Evolutionary conservation across 2,329 filamentous ascomycete species (phyloP), one percentile per base, ranked within the genome.

Genomic region (Aschersonia sp.): DNA sequence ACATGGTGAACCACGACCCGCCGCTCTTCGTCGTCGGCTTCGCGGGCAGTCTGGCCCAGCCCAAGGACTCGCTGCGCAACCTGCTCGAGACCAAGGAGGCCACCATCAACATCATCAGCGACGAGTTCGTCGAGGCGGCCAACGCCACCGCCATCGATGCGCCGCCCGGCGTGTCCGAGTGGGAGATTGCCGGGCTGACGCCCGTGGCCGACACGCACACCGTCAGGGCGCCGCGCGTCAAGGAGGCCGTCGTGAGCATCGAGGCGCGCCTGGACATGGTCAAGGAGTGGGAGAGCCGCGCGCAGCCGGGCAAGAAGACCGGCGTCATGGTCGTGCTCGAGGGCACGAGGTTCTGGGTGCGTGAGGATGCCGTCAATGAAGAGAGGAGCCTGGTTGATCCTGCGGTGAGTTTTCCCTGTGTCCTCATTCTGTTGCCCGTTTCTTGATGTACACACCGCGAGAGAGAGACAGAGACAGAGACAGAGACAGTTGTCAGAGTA

Each of bases 361-460:
- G 89, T 47, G 87, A 94, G 61, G 90, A 95, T 66, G 88, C 88
- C 2, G 69, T 95, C 51, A 86, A 94, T 56, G 78, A 85, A 59
- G 81, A 87, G 7, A 75, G 71, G 58, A 87, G 79, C 54, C 56
- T 86, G 41, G 71, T 97, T 49, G 84, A 94, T 62, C 78, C 86
- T 9, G 74, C 67, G 46, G 77, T 82, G 60, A 66, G 74, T 67
- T n/a, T 5, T 35, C 39, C 5, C 4, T 8, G 5, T 37, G 29
- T 37, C 2, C 11, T 10, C 14, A 45, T 43, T 45, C 50, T 58
- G 29, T 54, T 32, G 29, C 8, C 5, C 12, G 11, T 5, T 8
- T 3, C 22, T 11, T 41, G 37, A 39, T 31, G 41, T 22, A 22
- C 22, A 22, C 22, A 22, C 22, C 22, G 22, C 2, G 22, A 22